These are phyloP conservation scores for Salicornia ramosissima DNA, from an alignment of 148 eudicot genomes.

Conservation along the genomic window DNA sequence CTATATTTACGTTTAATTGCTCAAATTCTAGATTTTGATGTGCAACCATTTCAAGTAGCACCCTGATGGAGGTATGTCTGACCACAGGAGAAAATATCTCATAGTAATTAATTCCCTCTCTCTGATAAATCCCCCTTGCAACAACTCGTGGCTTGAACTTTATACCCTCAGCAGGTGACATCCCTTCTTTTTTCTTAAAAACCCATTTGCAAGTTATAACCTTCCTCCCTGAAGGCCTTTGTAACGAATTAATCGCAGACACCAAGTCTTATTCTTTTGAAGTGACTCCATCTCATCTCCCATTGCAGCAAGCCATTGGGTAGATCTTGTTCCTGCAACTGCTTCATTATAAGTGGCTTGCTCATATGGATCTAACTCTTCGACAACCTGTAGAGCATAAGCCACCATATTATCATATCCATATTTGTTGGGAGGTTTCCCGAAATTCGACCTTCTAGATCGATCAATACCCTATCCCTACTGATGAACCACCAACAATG, in stretches of 20 bases:
- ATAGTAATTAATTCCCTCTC: neutral
- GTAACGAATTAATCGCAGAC: neutral
- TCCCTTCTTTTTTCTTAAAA: no score
- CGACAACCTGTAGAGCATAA: no score
- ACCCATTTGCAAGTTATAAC: no score
- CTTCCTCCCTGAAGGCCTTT: neutral
- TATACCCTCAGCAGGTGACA: neutral
- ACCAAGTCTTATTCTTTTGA: constrained; percentile 12
- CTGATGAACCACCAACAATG: no score
- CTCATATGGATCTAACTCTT: no score
- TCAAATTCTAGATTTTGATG: neutral
- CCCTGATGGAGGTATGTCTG: neutral
- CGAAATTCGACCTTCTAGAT: neutral
- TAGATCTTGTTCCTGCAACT: neutral
- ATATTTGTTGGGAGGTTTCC: neutral
- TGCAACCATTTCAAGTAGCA: neutral
- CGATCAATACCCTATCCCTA: no score
- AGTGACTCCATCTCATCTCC: no score
- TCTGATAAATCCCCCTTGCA: neutral
- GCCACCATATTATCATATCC: neutral
- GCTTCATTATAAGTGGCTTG: constrained; percentile 10
- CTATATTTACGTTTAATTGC: neutral
- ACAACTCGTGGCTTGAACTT: neutral
- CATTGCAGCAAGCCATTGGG: constrained; percentile 7
- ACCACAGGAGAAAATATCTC: neutral